These are phyloP conservation scores for Tulasnella sp. DNA, from an alignment of 768 basidiomycete species.

Conservation along the genomic window DNA sequence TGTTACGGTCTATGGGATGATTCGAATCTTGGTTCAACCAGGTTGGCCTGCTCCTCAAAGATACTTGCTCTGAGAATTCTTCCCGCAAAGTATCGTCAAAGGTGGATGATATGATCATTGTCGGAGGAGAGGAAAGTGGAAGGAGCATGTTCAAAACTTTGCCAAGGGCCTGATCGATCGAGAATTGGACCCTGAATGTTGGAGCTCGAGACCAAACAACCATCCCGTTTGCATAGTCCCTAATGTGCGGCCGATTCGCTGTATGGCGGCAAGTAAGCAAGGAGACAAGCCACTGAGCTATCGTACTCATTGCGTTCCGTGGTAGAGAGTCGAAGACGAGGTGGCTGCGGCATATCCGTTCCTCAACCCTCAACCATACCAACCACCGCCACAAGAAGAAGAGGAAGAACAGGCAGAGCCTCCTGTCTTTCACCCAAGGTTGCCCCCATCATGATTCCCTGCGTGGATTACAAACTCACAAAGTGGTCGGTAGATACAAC, in stretches of 20 bases:
- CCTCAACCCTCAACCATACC: conserved; percentile 1
- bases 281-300: neutral
- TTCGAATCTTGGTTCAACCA: too few species aligned
- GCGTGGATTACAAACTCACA: neutral
- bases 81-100: too few species aligned
- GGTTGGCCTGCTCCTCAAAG: too few species aligned
- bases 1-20: too few species aligned
- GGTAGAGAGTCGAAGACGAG: conserved; percentile 4
- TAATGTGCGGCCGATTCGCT: conserved; percentile 9
- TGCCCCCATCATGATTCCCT: neutral
- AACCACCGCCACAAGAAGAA: conserved; percentile 30
- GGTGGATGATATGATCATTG: too few species aligned
- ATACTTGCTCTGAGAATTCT: too few species aligned
- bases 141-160: too few species aligned
- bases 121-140: too few species aligned
- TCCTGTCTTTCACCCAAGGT: conserved; percentile 36
- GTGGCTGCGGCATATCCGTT: conserved; percentile 6
- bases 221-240: neutral
- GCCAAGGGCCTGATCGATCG: too few species aligned
- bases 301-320: neutral
- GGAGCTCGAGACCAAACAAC: neutral
- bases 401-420: conserved; percentile 47
- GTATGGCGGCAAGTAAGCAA: conserved; percentile 3
- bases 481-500: conserved; percentile 51
- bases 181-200: too few species aligned